These are phyloP conservation scores for Candida coleopterorum DNA, from an alignment of 805 yeast genomes.

Conservation along the genomic window DNA sequence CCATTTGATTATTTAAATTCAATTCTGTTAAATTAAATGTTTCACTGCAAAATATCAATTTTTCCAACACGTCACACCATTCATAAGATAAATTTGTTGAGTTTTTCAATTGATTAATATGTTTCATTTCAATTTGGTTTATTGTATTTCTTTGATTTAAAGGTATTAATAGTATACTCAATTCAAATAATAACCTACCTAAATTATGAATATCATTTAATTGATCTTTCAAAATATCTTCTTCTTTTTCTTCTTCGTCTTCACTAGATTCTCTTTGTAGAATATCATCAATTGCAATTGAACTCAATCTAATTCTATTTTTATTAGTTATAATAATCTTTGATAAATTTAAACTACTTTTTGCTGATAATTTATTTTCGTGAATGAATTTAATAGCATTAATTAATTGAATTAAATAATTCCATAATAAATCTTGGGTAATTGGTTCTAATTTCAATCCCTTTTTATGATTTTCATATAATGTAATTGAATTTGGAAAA, in stretches of 20 bases:
- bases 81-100: slow-evolving; percentile 32
- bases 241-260: slow-evolving; percentile 8
- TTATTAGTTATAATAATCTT: slow-evolving; percentile 71
- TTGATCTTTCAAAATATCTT: slow-evolving; percentile 26
- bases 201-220: slow-evolving; percentile 52
- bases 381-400: slow-evolving; percentile 69
- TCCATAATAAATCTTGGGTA: slow-evolving; percentile 69
- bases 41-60: slow-evolving; percentile 17
- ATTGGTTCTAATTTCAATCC: slow-evolving; percentile 43
- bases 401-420: slow-evolving; percentile 67
- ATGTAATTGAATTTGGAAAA: slow-evolving; percentile 69
- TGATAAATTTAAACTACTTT: slow-evolving; percentile 54
- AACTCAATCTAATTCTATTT: slow-evolving; percentile 65
- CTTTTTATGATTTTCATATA: slow-evolving; percentile 60
- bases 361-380: slow-evolving; percentile 55
- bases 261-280: slow-evolving; percentile 28
- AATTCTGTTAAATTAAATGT: slow-evolving; percentile 22
- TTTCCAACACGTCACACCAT: slow-evolving; percentile 41
- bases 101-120: slow-evolving; percentile 10
- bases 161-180: slow-evolving; percentile 41
- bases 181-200: slow-evolving; percentile 56
- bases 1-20: slow-evolving; percentile 30
- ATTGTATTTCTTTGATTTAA: slow-evolving; percentile 15
- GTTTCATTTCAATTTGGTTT: slow-evolving; percentile 6
- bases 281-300: slow-evolving; percentile 70